Percentiles rank a stretch among this genome's conserved stretches.
Conservation (phyloP, 1,139 yeast genomes). For the Yamadazyma diddensiae region DNA sequence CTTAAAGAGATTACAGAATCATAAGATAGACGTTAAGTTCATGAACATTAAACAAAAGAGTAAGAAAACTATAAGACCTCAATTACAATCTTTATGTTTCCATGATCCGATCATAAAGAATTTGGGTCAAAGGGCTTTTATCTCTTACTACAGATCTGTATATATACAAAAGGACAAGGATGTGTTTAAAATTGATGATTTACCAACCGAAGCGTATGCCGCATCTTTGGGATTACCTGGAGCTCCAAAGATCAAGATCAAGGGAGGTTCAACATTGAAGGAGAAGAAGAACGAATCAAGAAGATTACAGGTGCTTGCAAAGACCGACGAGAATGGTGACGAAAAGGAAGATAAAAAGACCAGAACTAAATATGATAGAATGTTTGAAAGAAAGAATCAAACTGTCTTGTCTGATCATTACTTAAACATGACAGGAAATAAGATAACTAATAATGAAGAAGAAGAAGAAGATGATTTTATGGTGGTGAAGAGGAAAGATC, state of each 20-base stretch:
- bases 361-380: conserved; percentile 88
- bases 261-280: conserved; percentile 50
- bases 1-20: conserved; percentile 57
- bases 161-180: conserved; percentile 86
- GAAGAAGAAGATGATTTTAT: conserved; percentile 69
- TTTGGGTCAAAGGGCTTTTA: conserved; percentile 92
- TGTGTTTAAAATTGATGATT: conserved; percentile 69
- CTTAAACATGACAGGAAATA: conserved; percentile 58
- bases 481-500: conserved; percentile 74
- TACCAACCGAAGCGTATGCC: conserved; percentile 84
- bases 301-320: conserved; percentile 54
- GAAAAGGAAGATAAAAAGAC: conserved; percentile 45
- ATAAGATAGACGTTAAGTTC: conserved; percentile 67
- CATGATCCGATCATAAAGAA: conserved; percentile 89
- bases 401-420: conserved; percentile 89
- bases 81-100: conserved; percentile 86
- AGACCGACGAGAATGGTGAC: conserved; percentile 70
- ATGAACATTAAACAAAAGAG: conserved; percentile 75
- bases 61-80: conserved; percentile 76
- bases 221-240: conserved; percentile 91
- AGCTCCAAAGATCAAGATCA: conserved; percentile 85
- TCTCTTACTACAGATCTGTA: conserved; percentile 82
- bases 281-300: conserved; percentile 83
- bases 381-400: conserved; percentile 95
- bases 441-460: conserved; percentile 26